These are phyloP conservation scores for Globisporangium middletonii DNA, from an alignment of 352 stramenopile genomes.

Conservation along the genomic window DNA sequence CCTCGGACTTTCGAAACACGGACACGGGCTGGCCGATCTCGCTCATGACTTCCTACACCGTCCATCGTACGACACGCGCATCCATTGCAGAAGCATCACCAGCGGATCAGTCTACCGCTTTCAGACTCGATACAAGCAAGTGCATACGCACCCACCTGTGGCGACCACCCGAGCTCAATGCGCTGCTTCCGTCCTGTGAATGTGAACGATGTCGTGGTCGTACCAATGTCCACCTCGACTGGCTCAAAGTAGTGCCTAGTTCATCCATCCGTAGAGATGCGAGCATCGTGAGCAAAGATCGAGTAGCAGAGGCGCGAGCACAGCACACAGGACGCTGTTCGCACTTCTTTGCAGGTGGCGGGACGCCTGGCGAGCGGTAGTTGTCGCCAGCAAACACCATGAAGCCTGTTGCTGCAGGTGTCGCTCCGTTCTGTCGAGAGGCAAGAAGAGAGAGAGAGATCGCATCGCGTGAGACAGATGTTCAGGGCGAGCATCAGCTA, in stretches of 20 bases:
- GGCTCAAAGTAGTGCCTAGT: conserved; percentile 71
- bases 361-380: conserved; percentile 26
- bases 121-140: not conserved
- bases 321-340: not conserved
- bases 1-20: conserved; percentile 71
- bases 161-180: conserved; percentile 71
- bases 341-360: conserved; percentile 47
- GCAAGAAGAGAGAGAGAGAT: not conserved
- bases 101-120: not conserved
- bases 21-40: conserved; percentile 69
- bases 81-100: not conserved
- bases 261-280: not conserved
- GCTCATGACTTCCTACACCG: conserved; percentile 60
- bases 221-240: conserved; percentile 45
- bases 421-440: conserved; percentile 54
- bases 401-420: conserved; percentile 60
- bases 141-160: conserved; percentile 45
- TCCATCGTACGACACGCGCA: not conserved
- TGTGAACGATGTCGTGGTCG: conserved; percentile 28
- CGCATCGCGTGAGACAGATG: not conserved
- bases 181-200: conserved; percentile 63
- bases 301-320: too few relatives aligned
- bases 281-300: not conserved
- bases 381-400: conserved; percentile 62
- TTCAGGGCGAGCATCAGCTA: not conserved